These are phyloP conservation scores for Torulaspora franciscae DNA, from an alignment of 805 yeast species.

Conservation along the genomic window DNA sequence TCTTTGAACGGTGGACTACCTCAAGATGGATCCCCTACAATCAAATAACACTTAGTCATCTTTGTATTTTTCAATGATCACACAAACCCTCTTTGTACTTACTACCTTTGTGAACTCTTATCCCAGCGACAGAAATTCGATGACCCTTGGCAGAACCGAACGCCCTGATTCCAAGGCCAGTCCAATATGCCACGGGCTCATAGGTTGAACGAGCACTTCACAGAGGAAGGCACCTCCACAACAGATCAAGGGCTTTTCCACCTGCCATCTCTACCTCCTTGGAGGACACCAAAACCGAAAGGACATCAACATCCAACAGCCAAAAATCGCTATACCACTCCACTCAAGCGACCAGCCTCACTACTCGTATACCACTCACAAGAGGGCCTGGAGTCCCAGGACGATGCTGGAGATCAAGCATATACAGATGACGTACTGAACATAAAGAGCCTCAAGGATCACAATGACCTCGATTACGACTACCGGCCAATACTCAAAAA, in stretches of 20 bases:
- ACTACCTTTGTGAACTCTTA: neutral
- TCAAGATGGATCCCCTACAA: neutral
- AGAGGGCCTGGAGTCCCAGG: constrained; percentile 3
- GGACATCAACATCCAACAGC: constrained; percentile 1
- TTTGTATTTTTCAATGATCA: neutral
- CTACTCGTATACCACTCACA: constrained; percentile 13
- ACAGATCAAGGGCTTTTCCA: constrained; percentile 14
- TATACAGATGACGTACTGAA: constrained; percentile 2
- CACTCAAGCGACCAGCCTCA: constrained; percentile 19
- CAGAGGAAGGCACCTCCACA: neutral
- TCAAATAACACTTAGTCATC: neutral
- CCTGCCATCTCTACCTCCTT: constrained; percentile 30
- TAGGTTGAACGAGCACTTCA: neutral
- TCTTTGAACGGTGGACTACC: constrained; percentile 23
- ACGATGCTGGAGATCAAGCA: neutral
- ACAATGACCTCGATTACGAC: constrained; percentile 17
- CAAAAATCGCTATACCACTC: constrained; percentile 19
- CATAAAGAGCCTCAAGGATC: neutral
- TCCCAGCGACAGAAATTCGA: neutral
- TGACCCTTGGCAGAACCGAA: neutral
- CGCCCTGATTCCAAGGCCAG: neutral
- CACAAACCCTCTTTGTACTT: neutral
- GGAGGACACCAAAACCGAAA: constrained; percentile 25
- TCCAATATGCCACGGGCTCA: constrained; percentile 1
- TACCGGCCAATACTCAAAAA: constrained; percentile 25